These are phyloP conservation scores for Lecanicillium sp. DNA, from an alignment of 2,329 filamentous ascomycete genomes.

Conservation along the genomic window DNA sequence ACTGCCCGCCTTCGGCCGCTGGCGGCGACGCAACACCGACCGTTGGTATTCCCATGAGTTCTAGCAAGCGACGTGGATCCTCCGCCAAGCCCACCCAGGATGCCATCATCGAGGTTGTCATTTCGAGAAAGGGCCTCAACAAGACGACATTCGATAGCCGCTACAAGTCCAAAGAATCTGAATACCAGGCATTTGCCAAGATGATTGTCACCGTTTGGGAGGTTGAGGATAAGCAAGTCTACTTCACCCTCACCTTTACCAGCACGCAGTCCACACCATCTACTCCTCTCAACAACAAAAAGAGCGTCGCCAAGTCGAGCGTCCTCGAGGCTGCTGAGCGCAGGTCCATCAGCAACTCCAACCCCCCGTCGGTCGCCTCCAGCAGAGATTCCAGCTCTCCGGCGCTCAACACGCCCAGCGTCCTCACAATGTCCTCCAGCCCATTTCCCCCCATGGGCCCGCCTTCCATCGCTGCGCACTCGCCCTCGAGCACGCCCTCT, in stretches of 20 bases:
- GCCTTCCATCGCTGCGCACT: conserved; percentile 47
- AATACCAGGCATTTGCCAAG: conserved; percentile 52
- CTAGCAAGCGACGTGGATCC: conserved; percentile 27
- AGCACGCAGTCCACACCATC: conserved; percentile 41
- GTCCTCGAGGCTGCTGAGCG: conserved; percentile 42
- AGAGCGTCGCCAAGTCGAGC: conserved; percentile 33
- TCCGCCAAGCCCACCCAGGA: conserved; percentile 42
- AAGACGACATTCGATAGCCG: conserved; percentile 32
- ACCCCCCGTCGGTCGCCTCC: conserved; percentile 41
- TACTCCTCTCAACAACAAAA: conserved; percentile 28
- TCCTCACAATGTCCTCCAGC: conserved; percentile 46
- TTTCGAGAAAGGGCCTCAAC: conserved; percentile 44
- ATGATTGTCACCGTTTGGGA: conserved; percentile 75
- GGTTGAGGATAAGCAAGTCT: conserved; percentile 58
- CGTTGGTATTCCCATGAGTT: conserved; percentile 18
- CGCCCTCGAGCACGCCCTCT: conserved; percentile 53
- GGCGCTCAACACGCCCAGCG: conserved; percentile 45
- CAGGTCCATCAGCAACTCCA: conserved; percentile 38
- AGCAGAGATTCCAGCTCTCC: conserved; percentile 43
- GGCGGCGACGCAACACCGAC: conserved; percentile 34
- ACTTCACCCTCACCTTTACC: conserved; percentile 72
- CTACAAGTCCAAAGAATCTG: conserved; percentile 30
- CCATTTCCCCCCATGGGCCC: conserved; percentile 64
- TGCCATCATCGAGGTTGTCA: conserved; percentile 61
- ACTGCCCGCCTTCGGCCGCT: conserved; percentile 17